Conservation (phyloP, 148 eudicot species). For the Rhododendron kiyosumense region DNA sequence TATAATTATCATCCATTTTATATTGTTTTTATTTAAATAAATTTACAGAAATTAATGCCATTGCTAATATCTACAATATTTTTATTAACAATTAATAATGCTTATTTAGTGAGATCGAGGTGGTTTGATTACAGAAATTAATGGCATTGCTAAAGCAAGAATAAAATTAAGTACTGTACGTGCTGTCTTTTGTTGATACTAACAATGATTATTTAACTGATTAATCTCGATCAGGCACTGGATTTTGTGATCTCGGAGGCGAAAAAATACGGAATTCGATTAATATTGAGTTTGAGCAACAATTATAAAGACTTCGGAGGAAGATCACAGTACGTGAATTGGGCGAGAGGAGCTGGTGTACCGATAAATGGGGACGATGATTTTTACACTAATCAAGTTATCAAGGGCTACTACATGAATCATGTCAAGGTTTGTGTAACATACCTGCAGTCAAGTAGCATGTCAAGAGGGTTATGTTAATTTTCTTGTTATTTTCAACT, state of each 20-base stretch:
- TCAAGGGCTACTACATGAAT: slow-evolving; percentile 2
- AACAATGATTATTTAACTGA: background rate
- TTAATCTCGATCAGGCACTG: background rate
- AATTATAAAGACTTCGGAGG: slow-evolving; percentile 19
- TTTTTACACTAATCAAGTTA: background rate
- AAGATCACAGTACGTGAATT: slow-evolving; percentile 10
- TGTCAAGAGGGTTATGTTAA: background rate
- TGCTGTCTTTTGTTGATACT: background rate
- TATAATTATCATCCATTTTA: too few species aligned
- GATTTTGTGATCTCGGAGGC: slow-evolving; percentile 25
- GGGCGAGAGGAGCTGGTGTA: background rate
- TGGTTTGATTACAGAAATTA: background rate
- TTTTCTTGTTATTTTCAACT: too few species aligned
- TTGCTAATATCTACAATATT: too few species aligned
- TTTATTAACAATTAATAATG: too few species aligned
- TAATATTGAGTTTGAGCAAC: slow-evolving; percentile 27
- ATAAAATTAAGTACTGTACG: background rate
- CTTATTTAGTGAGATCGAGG: too few species aligned
- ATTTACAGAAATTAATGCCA: too few species aligned
- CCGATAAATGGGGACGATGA: background rate
- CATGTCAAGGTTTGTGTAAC: background rate
- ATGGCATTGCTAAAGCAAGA: background rate
- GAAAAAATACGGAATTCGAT: slow-evolving; percentile 15
- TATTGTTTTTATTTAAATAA: background rate
- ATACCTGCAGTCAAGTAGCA: too few species aligned